These are phyloP conservation scores for Rubia tinctorum DNA, from an alignment of 305 asterid genomes.

Conservation along the genomic window DNA sequence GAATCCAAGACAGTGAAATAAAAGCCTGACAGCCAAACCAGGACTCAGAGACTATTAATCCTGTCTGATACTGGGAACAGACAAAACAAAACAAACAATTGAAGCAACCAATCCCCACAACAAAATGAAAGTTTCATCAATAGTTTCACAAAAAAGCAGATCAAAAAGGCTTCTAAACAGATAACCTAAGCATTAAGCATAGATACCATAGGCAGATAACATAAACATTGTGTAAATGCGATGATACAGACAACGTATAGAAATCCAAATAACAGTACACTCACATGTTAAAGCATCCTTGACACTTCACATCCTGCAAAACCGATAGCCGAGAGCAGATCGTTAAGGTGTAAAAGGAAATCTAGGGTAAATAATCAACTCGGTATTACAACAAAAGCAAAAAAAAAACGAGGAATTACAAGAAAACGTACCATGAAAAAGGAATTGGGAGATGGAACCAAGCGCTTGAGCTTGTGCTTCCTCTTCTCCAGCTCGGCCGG, in stretches of 20 bases:
- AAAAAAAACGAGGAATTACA: neutral
- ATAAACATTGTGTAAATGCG: neutral
- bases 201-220: neutral
- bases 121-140: too few relatives aligned
- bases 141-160: too few relatives aligned
- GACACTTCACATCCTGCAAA: constrained; percentile 44
- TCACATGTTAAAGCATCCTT: constrained; percentile 46
- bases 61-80: too few relatives aligned
- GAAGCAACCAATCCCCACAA: too few relatives aligned
- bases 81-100: too few relatives aligned
- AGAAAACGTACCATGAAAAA: constrained; percentile 46
- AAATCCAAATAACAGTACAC: neutral
- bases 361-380: too few relatives aligned
- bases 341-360: neutral
- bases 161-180: too few relatives aligned
- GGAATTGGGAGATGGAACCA: constrained; percentile 58
- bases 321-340: neutral
- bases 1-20: too few relatives aligned
- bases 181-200: too few relatives aligned
- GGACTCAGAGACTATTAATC: too few relatives aligned
- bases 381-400: too few relatives aligned
- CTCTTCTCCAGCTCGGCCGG: constrained; percentile 67
- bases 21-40: too few relatives aligned
- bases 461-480: constrained; percentile 74
- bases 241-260: neutral